Evolutionary conservation across 495 filamentous ascomycete genomes (phyloP), one percentile per base, ranked within the genome.

Genomic region (Darksidea phi): DNA sequence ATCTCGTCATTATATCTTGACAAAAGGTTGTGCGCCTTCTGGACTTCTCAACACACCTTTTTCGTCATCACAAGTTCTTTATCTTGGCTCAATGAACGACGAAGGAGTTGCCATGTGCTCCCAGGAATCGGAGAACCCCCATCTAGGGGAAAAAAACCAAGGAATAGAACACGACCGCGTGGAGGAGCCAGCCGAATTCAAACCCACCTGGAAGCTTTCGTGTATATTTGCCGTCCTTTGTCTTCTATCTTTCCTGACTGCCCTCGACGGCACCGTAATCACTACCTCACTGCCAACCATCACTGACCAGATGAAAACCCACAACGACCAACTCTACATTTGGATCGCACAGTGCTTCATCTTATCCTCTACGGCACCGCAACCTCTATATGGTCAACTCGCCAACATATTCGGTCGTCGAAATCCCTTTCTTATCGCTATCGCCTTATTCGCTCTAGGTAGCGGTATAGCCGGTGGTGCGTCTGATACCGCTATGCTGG

Each of bases 311-410:
- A n/a, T n/a, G n/a, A 72, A n/a, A n/a, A n/a, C n/a, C n/a, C n/a
- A n/a, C n/a, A n/a, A n/a, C n/a, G n/a, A 70, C 0, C 57, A 70
- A 0, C 38, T 49, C 34, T 82, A 79, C 57, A 61, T 80, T 51
- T 81, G 78, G 78, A 59, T 75, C 17, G 67, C 60, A 15, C 77
- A 77, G 52, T 66, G 50, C 6, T 81, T 74, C 61, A 63, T 79
- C 42, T 64, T 80, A 0, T 55, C 76, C 18, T 67, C 10, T 18
- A 57, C 64, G 6, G 67, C 56, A 1, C 6, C 53, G 13, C 54
- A 57, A 25, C 67, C 67, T 1, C 50, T 67, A 1, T 61, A 32
- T 20, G 68, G 59, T 23, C 64, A 67, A 26, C 18, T 54, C 8
- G 15, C 49, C 11, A 56, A 67, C 34, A 57, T 70, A 24, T 64